Evolutionary conservation across 768 basidiomycete species (phyloP).

Genomic region (Galerina marginata): DNA sequence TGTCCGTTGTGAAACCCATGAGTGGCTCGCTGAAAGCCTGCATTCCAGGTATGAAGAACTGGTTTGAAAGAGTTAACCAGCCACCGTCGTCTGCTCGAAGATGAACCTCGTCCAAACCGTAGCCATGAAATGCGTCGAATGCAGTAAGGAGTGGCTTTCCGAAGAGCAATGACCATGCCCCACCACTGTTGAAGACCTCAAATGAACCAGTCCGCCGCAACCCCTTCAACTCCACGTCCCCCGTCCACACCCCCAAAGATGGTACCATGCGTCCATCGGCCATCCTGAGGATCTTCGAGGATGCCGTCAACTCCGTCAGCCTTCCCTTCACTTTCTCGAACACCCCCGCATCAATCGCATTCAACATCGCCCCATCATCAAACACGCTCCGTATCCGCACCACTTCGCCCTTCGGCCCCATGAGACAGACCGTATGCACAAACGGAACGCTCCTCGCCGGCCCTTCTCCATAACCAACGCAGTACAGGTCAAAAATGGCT

Average conservation of each 20-base stretch:
- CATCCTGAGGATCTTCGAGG: constrained; percentile 32
- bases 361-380: constrained; percentile 38
- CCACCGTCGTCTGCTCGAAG: neutral
- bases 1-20: no score
- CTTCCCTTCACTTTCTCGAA: constrained; percentile 17
- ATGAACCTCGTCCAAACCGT: constrained; percentile 20
- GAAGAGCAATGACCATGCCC: constrained; percentile 31
- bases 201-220: constrained; percentile 14
- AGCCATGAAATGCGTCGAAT: constrained; percentile 32
- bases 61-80: neutral
- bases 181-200: constrained; percentile 32
- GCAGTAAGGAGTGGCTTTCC: constrained; percentile 32
- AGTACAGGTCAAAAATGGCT: constrained; percentile 11
- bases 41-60: neutral
- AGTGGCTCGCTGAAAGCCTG: neutral
- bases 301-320: constrained; percentile 17
- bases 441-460: constrained; percentile 20
- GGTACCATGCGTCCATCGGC: constrained; percentile 32
- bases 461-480: neutral
- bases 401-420: constrained; percentile 18
- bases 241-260: constrained; percentile 26
- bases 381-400: constrained; percentile 23
- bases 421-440: constrained; percentile 21
- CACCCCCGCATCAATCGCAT: constrained; percentile 25
- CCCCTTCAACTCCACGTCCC: constrained; percentile 17